A percentile compares a stretch with the other conserved stretches of the same genome.
Evolutionary conservation across 2,329 filamentous ascomycete genomes (phyloP).

Genomic region (Tolypocladium inflatum): DNA sequence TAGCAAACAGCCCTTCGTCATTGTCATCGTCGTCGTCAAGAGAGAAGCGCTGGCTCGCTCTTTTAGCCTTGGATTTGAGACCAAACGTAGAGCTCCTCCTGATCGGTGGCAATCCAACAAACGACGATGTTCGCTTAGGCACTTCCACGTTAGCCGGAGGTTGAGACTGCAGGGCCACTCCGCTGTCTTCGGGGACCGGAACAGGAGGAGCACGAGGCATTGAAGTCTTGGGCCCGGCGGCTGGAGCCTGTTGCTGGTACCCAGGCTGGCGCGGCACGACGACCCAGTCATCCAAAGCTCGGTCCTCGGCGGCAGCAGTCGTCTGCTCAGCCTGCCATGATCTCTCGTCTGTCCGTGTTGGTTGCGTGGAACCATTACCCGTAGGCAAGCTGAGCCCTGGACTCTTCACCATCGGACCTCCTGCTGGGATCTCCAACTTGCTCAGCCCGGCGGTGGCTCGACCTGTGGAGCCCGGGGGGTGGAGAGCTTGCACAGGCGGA

Average conservation of each 20-base stretch:
- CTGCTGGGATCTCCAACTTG: slow-evolving; percentile 6
- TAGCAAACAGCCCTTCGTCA: neutral
- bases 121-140: slow-evolving; percentile 38
- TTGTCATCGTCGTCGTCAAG: slow-evolving; percentile 25
- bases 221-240: neutral
- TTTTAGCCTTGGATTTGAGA: slow-evolving; percentile 22
- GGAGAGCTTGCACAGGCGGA: neutral
- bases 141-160: slow-evolving; percentile 9
- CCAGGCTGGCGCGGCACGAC: slow-evolving; percentile 16
- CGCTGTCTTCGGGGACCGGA: slow-evolving; percentile 2
- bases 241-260: neutral
- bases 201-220: neutral
- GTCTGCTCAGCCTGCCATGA: neutral
- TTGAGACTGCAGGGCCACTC: slow-evolving; percentile 8
- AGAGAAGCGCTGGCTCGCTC: slow-evolving; percentile 21
- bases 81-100: slow-evolving; percentile 48
- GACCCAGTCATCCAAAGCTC: slow-evolving; percentile 18
- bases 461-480: neutral
- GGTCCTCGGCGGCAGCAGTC: neutral
- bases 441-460: slow-evolving; percentile 7
- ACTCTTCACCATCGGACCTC: neutral
- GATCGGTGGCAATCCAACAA: slow-evolving; percentile 49
- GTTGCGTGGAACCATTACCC: neutral
- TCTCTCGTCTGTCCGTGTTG: neutral
- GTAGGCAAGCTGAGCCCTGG: neutral